Evolutionary conservation across 495 filamentous ascomycete genomes (phyloP), one percentile per base, ranked within the genome.

Genomic region (Aspergillus bridgeri): DNA sequence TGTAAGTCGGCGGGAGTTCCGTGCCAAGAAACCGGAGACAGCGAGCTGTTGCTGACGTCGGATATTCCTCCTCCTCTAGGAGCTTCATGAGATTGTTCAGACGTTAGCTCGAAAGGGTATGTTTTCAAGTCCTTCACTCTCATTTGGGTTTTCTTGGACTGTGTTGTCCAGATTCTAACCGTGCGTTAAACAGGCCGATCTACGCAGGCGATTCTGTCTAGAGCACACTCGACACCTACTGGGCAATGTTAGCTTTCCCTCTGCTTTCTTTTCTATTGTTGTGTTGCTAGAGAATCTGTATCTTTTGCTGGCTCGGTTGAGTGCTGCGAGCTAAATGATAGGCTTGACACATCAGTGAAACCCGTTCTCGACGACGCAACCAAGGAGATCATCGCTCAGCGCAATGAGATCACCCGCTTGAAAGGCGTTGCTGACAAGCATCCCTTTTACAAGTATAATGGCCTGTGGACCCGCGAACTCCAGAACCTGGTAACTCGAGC

Each of bases 401-500:
- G 74, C 60, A 62, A 76, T 33, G 73, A 79, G 53, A 70, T 79
- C 52, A 55, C 66, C 27, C 73, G 74, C 53, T 83, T 98, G 48
- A 81, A 85, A 47, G 70, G 74, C 45, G 82, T 90, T 50, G 88
- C 91, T 6, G 90, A 91, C 42, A 76, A 87, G 62, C 86, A 92
- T 65, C 92, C 94, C 0, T 98, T 96, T 75, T 98, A 96, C 85
- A 96, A 96, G 65, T 92, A 92, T 72, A 98, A 97, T 67, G 74
- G 77, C 19, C 75, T 89, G 68, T 98, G 95, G 95, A 80, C 83
- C 6, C 83, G 90, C 25, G 84, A 89, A 60, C 73, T 97, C 22
- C 94, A 98, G 74, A 91, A 94, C 70, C 81, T 87, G 45, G 88
- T 87, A 62, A 24, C 75, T 57, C 6, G 50, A 6, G 18, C 21